Evolutionary conservation across 2,329 filamentous ascomycete genomes (phyloP), one percentile per base, ranked within the genome.

Genomic region (Knoxdaviesia capensis): DNA sequence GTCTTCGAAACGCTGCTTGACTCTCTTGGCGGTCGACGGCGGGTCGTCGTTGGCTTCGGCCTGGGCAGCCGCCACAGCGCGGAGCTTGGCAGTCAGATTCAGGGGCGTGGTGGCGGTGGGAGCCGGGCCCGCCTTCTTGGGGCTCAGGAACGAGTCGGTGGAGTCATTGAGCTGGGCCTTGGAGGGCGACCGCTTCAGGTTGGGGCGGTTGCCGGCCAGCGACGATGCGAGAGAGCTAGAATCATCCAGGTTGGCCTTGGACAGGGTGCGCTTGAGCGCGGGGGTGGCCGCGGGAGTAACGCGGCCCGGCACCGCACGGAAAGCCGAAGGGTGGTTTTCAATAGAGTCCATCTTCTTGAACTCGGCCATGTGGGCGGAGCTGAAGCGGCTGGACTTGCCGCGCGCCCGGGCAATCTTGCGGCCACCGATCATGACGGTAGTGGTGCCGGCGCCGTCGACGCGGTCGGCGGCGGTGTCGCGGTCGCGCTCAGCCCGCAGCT

Each of bases 311-410:
- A 71, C 66, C 28, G 69, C 69, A 47, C 83, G 70, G 62, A 78
- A 90, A 10, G 79, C 73, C 7, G 87, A 93, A 6, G 85, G 69
- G 55, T 94, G 87, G 47, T 78, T 78, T 37, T 76, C 83, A 53
- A 96, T 94, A 2, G 87, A 94, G 56, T 94, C 86, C 88, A 96
- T 94, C 66, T 93, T 96, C 61, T 84, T 84, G 63, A 96, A 94
- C 53, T 88, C 74, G 40, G 78, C 76, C 72, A 83, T 80, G 56
- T 96, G 88, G 34, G 74, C 77, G 47, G 85, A 79, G 55, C 84
- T 94, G 61, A 79, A 96, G 38, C 88, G 78, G 40, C 77, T 65
- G 41, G 74, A 70, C 56, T 79, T 87, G 50, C 83, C 77, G 61
- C 79, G 92, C 8, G 87, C 75, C 49, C 75, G 74, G 6, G 81